Base-by-base conservation (phyloP, 257 asterid genomes). In the Nicotiana otophora region DNA sequence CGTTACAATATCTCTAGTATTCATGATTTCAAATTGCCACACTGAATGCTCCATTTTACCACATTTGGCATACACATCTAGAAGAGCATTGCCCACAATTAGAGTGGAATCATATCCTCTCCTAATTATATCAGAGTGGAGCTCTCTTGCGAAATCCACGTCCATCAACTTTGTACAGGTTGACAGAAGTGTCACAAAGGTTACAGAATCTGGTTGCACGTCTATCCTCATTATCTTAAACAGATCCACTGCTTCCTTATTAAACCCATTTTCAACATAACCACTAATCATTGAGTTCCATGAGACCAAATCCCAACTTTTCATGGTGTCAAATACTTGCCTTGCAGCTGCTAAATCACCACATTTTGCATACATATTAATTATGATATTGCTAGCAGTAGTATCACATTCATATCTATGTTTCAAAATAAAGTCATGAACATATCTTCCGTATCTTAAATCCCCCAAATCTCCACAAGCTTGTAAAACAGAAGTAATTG, bases 311-410 rank as follows among this genome's bases (percentile, higher is more conserved):
- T 95, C 99, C 83, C 83, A 81, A 86, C 58, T 87, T 87, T 83
- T 84, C 93, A 90, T 88, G 81, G 53, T 82, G 85, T 91, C 92
- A 84, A 93, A 93, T 83, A 90, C 91, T 83, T 84, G 83, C 81
- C 90, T 89, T 75, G 98, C 87, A 81, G 81, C 82, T 46, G 62
- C 51, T 77, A 93, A 64, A 81, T 92, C 94, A 77, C 95, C 94
- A 86, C 97, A 95, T 84, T 90, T 95, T 34, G 90, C 93, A 63
- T 93, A 95, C 99, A 91, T 93, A 89, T 92, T 91, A 67, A 95
- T 86, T 14, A 91, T 78, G 28, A 93, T 87, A 81, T 95, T 93
- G 64, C 83, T 82, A 26, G 90, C 83, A 5, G 89, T 86, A 48
- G 84, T 78, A 61, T 93, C 95, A 85, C 86, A 87, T 51, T 80